phyloP scores from a whole-genome alignment of 495 filamentous ascomycete genomes.

The Neurospora tetraspora region DNA sequence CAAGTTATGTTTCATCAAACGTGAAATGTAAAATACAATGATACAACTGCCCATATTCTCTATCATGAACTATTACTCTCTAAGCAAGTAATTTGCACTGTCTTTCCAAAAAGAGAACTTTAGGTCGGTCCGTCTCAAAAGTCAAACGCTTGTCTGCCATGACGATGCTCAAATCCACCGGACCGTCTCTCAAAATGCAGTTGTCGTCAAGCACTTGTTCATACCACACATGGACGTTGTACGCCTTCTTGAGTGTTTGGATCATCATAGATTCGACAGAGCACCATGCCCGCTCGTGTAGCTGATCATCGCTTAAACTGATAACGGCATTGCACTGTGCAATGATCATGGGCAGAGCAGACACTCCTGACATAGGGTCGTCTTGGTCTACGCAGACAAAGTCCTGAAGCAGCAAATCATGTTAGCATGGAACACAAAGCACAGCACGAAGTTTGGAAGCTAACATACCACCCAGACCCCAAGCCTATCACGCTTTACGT shows the following conservation, averaged over 20 bases:
- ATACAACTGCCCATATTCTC: neutral
- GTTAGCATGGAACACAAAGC: neutral
- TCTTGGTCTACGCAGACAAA: slow-evolving; percentile 20
- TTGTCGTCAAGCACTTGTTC: slow-evolving; percentile 7
- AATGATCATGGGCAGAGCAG: slow-evolving; percentile 16
- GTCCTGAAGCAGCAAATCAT: slow-evolving; percentile 7
- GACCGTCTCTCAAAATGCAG: neutral
- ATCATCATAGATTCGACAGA: slow-evolving; percentile 16
- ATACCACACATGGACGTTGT: slow-evolving; percentile 13
- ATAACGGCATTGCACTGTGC: slow-evolving; percentile 20
- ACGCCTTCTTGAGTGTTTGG: slow-evolving; percentile 3
- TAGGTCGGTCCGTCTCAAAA: slow-evolving; percentile 15
- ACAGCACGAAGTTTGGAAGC: neutral
- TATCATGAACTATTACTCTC: neutral
- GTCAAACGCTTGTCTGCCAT: slow-evolving; percentile 13
- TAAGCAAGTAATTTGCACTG: slow-evolving; percentile 10
- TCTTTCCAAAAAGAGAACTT: slow-evolving; percentile 17
- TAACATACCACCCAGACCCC: slow-evolving; percentile 17
- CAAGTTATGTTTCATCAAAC: neutral
- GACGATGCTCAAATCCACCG: slow-evolving; percentile 1
- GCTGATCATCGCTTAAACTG: slow-evolving; percentile 10
- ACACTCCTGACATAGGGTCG: slow-evolving; percentile 11
- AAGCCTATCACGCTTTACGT: slow-evolving; percentile 8
- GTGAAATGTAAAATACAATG: neutral
- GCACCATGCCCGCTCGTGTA: slow-evolving; percentile 16